Percentiles rank a stretch among this genome's conserved stretches.
Evolutionary conservation across 139 green algal genomes (phyloP).

Genomic region (Pedinophyceae sp.): DNA sequence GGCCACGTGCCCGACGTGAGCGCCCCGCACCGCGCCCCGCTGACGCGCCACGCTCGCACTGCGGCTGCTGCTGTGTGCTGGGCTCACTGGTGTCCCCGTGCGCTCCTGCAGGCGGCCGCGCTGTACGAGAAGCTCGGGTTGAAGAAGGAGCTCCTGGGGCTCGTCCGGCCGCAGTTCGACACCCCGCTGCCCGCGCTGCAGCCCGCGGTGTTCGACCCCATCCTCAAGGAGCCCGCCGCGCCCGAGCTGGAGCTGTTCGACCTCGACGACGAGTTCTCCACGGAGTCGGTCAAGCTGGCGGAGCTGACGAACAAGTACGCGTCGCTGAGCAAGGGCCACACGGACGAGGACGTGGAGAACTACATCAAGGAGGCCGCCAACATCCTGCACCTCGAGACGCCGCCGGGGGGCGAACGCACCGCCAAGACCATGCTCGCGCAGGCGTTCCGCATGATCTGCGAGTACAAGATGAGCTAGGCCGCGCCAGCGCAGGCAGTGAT

Average conservation of each 20-base stretch:
- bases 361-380: conserved; percentile 45
- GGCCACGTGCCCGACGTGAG: conserved; percentile 30
- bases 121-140: conserved; percentile 50
- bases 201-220: conserved; percentile 62
- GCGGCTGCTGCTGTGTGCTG: background rate
- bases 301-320: conserved; percentile 51
- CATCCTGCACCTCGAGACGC: conserved; percentile 37
- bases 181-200: conserved; percentile 56
- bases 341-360: conserved; percentile 48
- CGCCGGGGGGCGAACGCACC: conserved; percentile 9
- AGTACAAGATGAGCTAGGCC: conserved; percentile 49
- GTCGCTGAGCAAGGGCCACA: conserved; percentile 13
- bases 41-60: too few species aligned
- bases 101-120: conserved; percentile 14
- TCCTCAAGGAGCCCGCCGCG: conserved; percentile 45
- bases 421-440: conserved; percentile 29
- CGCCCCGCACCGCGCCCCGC: too few species aligned
- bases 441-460: conserved; percentile 37
- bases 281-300: conserved; percentile 39
- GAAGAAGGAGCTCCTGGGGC: conserved; percentile 37
- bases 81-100: background rate
- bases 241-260: conserved; percentile 74
- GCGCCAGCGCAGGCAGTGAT: too few species aligned
- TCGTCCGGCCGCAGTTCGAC: conserved; percentile 64
- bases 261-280: conserved; percentile 61